phyloP scores from a whole-genome alignment of 2,329 filamentous ascomycete species.

The Fusarium sterilihyphosum region DNA sequence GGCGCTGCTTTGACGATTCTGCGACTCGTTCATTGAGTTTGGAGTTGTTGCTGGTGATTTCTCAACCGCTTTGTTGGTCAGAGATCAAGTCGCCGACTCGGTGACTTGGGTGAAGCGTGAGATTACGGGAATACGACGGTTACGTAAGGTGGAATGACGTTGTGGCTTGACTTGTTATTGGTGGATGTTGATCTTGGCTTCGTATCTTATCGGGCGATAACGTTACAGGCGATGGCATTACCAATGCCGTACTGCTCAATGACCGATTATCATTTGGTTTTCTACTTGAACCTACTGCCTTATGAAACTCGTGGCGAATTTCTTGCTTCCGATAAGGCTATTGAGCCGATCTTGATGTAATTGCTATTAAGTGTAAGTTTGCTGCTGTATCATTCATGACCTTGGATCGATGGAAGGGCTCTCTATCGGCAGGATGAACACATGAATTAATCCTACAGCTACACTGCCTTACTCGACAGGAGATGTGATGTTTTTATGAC shows the following conservation, averaged over 20 bases:
- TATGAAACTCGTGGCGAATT: too few relatives aligned
- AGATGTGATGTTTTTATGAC: not conserved
- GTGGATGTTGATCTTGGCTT: not conserved
- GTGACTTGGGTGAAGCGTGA: not conserved
- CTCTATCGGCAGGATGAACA: not conserved
- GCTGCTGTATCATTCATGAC: not conserved
- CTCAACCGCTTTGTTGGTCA: not conserved
- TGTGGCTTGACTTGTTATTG: not conserved
- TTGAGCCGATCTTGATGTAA: too few relatives aligned
- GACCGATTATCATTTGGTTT: too few relatives aligned
- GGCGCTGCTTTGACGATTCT: rapidly evolving
- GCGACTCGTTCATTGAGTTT: not conserved
- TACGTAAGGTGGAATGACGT: not conserved
- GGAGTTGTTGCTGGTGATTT: not conserved
- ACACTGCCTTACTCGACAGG: rapidly evolving
- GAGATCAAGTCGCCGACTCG: constrained; percentile 18
- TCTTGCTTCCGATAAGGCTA: too few relatives aligned
- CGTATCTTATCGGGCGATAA: not conserved
- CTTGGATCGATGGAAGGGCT: not conserved
- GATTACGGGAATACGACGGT: constrained; percentile 2
- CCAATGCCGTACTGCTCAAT: not conserved
- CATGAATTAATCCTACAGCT: not conserved
- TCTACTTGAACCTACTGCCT: too few relatives aligned
- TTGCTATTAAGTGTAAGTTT: too few relatives aligned
- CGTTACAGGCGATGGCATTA: not conserved